phyloP scores from a whole-genome alignment of 371 early-diverging fungal species.

The Mucor irregularis region DNA sequence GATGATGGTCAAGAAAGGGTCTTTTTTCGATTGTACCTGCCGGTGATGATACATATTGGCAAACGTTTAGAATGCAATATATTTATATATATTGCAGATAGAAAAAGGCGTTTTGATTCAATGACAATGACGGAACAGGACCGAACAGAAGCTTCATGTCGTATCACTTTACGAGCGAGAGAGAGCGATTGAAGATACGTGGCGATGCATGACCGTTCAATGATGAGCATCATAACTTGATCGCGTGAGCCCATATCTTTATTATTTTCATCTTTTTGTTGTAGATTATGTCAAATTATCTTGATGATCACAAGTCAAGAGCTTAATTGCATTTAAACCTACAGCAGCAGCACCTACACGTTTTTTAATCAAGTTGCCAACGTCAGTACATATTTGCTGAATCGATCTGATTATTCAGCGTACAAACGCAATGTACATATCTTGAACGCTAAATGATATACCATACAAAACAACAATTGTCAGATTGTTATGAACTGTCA shows the following conservation, averaged over 20 bases:
- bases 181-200: too few relatives aligned
- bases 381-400: too few relatives aligned
- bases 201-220: slow-evolving; percentile 39
- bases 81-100: slow-evolving; percentile 59
- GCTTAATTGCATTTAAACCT: slow-evolving; percentile 64
- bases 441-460: too few relatives aligned
- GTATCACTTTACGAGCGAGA: slow-evolving; percentile 66
- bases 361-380: too few relatives aligned
- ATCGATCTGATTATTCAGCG: too few relatives aligned
- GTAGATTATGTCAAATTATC: slow-evolving; percentile 37
- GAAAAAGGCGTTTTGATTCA: slow-evolving; percentile 60
- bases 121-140: slow-evolving; percentile 66
- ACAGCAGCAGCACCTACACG: too few relatives aligned
- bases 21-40: slow-evolving; percentile 58
- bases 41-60: slow-evolving; percentile 80
- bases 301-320: slow-evolving; percentile 20
- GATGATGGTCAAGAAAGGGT: slow-evolving; percentile 94
- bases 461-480: too few relatives aligned
- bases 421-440: too few relatives aligned
- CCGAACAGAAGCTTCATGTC: slow-evolving; percentile 81
- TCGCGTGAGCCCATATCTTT: neutral
- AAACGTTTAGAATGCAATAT: slow-evolving; percentile 72
- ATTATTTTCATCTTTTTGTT: neutral
- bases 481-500: too few relatives aligned
- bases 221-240: neutral